A percentile compares a stretch with the other conserved stretches of the same genome.
Conservation (phyloP, 2,329 filamentous ascomycete genomes). For the Byssochlamys sp. region DNA sequence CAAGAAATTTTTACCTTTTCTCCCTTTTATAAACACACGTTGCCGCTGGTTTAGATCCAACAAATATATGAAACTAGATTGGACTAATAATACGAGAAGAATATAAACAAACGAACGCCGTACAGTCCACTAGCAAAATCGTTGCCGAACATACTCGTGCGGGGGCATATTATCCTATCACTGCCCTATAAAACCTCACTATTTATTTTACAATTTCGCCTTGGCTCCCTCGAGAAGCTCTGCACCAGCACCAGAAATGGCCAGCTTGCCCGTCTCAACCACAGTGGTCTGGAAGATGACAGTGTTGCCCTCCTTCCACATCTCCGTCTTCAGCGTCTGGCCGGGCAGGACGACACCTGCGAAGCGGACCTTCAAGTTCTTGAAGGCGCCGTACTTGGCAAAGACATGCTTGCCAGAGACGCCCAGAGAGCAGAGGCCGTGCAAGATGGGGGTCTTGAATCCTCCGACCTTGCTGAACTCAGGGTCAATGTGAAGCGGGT, state of each 20-base stretch:
- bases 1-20: too few relatives aligned
- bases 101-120: neutral
- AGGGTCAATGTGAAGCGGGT: slow-evolving; percentile 93
- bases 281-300: slow-evolving; percentile 80
- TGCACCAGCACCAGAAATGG: slow-evolving; percentile 69
- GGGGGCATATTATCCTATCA: neutral
- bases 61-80: neutral
- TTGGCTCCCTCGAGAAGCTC: slow-evolving; percentile 54
- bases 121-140: neutral
- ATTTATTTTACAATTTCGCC: slow-evolving; percentile 39
- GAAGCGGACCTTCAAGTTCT: slow-evolving; percentile 88
- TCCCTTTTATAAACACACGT: too few relatives aligned
- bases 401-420: slow-evolving; percentile 84
- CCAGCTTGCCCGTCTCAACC: slow-evolving; percentile 84
- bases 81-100: neutral
- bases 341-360: slow-evolving; percentile 76
- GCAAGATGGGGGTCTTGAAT: slow-evolving; percentile 87
- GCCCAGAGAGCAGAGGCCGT: slow-evolving; percentile 93
- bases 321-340: slow-evolving; percentile 83
- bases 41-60: too few relatives aligned
- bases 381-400: slow-evolving; percentile 69
- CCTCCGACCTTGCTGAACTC: slow-evolving; percentile 88
- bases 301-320: slow-evolving; percentile 78
- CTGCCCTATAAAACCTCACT: neutral
- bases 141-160: neutral